Evolutionary conservation across 148 eudicot genomes (phyloP), one percentile per base, ranked within the genome.

Genomic region (Selenicereus undatus): DNA sequence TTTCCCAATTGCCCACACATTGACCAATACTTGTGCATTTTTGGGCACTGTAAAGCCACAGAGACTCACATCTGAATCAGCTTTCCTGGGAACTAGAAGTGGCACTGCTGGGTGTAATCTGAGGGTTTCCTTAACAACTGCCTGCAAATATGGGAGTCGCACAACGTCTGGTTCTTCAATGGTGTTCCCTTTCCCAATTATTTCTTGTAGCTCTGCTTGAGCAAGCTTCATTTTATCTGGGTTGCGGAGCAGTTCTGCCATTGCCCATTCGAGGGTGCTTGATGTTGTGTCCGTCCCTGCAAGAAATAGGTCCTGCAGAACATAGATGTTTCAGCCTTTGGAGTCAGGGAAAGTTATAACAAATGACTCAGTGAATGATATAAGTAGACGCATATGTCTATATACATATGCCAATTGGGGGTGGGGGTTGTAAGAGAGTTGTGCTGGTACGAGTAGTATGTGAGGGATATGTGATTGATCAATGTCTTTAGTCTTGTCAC

Each of bases 251-350:
- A 85, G 79, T 43, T 85, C 84, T 18, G 84, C 74, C 84, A 85
- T 81, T 78, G 84, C 84, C 87, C 87, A 85, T 54, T 85, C 87
- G 8, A 79, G 51, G 3, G 83, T 79, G 78, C 71, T 75, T 24
- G 85, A 71, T 71, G 84, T 85, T 60, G 87, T 85, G 43, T 85
- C 85, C 0, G 80, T 76, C 73, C 83, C 83, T 9, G 78, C 87
- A 1, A 18, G 64, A 73, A 82, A 85, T 45, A 85, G 26, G 54
- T 82, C 87, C 87, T 85, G 39, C 74, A 74, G 9, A 73, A 7
- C 3, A 26, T 0, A 66, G 2, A 16, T 16, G 32, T 77, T 39
- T 27, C 27, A 45, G 71, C 56, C 24, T 77, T 77, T 77, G 71
- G 11, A 77, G 50, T 36, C 29, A 36, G 21, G 8, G 3, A 32